Evolutionary conservation across 2,329 filamentous ascomycete species (phyloP), one percentile per base, ranked within the genome.

Genomic region (Podosphaera aphanis): DNA sequence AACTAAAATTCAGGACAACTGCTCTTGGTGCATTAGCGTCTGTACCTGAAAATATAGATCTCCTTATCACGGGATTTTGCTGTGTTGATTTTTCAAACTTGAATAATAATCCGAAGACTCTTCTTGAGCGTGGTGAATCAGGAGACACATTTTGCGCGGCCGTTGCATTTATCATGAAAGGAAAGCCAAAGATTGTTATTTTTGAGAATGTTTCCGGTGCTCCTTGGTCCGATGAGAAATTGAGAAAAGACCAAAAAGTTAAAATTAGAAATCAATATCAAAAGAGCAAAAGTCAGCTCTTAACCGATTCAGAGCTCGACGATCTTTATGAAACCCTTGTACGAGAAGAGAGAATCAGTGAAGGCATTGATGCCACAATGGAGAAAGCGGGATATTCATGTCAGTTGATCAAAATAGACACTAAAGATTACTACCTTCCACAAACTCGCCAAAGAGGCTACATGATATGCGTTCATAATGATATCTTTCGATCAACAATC

Each of bases 11-110:
- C 52, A 76, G 72, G 1, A 74, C 69, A 18, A 85, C 79, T 1
- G 77, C 77, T 1, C 78, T 78, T 55, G 81, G 81, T 3, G 68
- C 69, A 6, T 61, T 67, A 43, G 65, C 65, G 3, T 45, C 59
- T 1, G 70, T 84, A 1, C 79, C 79, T 0, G 59, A 58, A 0
- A 55, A 68, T 10, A 59, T 74, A 1, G 77, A 86, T 50, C 56
- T 88, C 0, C 61, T 88, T 1, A 63, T 86, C 39, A 77, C 77
- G 5, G 82, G 82, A 0, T 82, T 78, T 37, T 77, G 79, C 0
- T 90, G 82, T 52, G 78, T 83, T 2, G 81, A 86, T 53, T 82
- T 79, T 51, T 86, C 81, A 0, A 55, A 51, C 0, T 59, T 85
- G 27, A 88, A 85, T 57, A 70, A 63, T 43, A 58, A 64, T 3